These are phyloP conservation scores for Arabidopsis hybrid DNA, from an alignment of 441 rosid genomes.

Conservation along the genomic window DNA sequence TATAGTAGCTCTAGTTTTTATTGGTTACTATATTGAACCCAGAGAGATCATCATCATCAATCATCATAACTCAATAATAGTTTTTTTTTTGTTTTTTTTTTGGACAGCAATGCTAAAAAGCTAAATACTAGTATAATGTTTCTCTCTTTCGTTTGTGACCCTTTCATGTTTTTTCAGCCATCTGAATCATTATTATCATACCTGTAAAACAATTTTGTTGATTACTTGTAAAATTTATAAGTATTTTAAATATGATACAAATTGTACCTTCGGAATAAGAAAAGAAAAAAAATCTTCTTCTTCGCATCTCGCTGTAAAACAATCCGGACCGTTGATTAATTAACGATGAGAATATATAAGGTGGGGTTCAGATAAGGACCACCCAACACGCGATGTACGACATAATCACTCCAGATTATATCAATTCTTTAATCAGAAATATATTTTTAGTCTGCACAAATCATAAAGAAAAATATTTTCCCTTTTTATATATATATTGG, in stretches of 20 bases:
- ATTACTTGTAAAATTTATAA: not conserved
- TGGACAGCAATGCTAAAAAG: slow-evolving; percentile 27
- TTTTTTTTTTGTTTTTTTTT: slow-evolving; percentile 2
- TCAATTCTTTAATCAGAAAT: not conserved
- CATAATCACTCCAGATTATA: slow-evolving; percentile 12
- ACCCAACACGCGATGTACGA: slow-evolving; percentile 35
- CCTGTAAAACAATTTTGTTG: slow-evolving; percentile 8
- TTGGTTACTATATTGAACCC: slow-evolving; percentile 7
- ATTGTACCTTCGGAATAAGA: no score
- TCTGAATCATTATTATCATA: slow-evolving; percentile 22
- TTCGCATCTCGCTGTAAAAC: not conserved
- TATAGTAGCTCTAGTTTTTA: not conserved
- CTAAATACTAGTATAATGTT: slow-evolving; percentile 9
- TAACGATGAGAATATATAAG: slow-evolving; percentile 8
- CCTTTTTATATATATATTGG: not conserved
- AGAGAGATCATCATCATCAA: not conserved
- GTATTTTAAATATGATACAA: not conserved
- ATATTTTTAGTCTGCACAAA: no score
- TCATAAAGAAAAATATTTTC: not conserved
- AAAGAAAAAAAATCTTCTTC: slow-evolving; percentile 1
- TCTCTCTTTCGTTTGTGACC: slow-evolving; percentile 38
- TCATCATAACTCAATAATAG: slow-evolving; percentile 26
- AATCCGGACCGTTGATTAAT: slow-evolving; percentile 14
- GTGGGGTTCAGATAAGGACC: slow-evolving; percentile 42
- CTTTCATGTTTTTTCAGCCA: slow-evolving; percentile 21